Conservation (phyloP, 1,284 basidiomycete genomes). For the Gymnopus androsaceus region DNA sequence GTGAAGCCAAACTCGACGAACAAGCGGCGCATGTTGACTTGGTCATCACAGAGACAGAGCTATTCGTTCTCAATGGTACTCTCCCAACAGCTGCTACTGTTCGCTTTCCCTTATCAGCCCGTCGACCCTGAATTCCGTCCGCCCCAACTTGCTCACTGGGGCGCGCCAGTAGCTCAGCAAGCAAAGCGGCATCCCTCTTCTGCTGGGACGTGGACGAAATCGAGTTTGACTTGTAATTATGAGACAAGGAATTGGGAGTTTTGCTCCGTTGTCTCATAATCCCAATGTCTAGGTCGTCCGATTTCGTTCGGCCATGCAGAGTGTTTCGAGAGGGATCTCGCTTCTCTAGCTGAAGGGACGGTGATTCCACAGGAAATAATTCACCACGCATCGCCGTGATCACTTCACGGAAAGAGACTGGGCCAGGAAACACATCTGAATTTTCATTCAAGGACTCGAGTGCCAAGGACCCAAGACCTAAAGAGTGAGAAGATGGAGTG, state of each 20-base stretch:
- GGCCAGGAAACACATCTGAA: slow-evolving; percentile 8
- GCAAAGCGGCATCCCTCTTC: slow-evolving; percentile 9
- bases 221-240: neutral
- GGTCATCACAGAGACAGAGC: slow-evolving; percentile 6
- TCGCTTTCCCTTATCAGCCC: slow-evolving; percentile 47
- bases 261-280: slow-evolving; percentile 1
- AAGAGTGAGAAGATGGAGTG: slow-evolving; percentile 6
- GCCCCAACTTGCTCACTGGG: slow-evolving; percentile 8
- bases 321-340: neutral
- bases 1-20: slow-evolving; percentile 32
- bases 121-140: slow-evolving; percentile 28
- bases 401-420: slow-evolving; percentile 58
- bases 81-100: slow-evolving; percentile 23
- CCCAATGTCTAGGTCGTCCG: neutral
- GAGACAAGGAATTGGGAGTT: slow-evolving; percentile 4
- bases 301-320: neutral
- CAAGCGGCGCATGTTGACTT: slow-evolving; percentile 30
- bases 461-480: no score
- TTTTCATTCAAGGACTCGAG: neutral
- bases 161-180: slow-evolving; percentile 1
- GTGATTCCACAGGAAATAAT: slow-evolving; percentile 48
- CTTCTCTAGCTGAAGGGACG: neutral
- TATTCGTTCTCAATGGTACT: slow-evolving; percentile 18
- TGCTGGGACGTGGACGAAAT: slow-evolving; percentile 4
- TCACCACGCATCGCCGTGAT: slow-evolving; percentile 59